These are phyloP conservation scores for Cryptococcus wingfieldii DNA, from an alignment of 1,284 basidiomycete genomes.

Conservation along the genomic window DNA sequence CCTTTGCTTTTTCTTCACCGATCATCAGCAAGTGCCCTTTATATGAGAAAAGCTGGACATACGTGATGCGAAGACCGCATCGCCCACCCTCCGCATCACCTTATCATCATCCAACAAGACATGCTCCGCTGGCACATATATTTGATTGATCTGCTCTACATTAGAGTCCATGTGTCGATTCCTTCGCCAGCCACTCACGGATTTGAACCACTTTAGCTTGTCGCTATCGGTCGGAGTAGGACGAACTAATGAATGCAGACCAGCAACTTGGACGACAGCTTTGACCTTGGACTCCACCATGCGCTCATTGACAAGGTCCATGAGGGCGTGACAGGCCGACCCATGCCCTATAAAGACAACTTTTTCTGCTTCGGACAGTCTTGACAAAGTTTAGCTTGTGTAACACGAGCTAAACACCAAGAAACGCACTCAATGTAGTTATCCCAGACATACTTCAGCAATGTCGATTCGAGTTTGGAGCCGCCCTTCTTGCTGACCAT, in stretches of 20 bases:
- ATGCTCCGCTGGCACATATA: conserved; percentile 43
- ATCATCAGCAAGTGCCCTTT: background rate
- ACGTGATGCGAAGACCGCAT: conserved; percentile 6
- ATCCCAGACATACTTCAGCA: conserved; percentile 87
- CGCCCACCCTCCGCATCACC: conserved; percentile 39
- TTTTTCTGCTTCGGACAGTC: conserved; percentile 64
- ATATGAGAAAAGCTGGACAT: background rate
- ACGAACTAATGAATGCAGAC: conserved; percentile 53
- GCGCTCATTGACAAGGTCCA: conserved; percentile 66
- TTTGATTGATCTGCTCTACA: conserved; percentile 22
- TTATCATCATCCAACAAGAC: conserved; percentile 40
- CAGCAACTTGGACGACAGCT: conserved; percentile 72
- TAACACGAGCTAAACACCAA: too few species aligned
- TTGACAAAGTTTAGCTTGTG: conserved; percentile 36
- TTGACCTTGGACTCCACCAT: conserved; percentile 62
- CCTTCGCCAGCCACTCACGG: conserved; percentile 16
- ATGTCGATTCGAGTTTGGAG: conserved; percentile 48
- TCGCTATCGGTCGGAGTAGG: conserved; percentile 39
- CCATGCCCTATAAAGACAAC: conserved; percentile 85
- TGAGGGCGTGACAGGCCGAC: conserved; percentile 68
- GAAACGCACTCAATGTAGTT: conserved; percentile 75
- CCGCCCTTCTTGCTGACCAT: conserved; percentile 29
- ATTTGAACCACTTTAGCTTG: conserved; percentile 42
- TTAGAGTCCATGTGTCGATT: background rate
- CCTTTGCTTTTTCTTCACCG: conserved; percentile 31